Base-by-base conservation (phyloP, 805 yeast genomes). In the Kazachstania bromeliacearum region DNA sequence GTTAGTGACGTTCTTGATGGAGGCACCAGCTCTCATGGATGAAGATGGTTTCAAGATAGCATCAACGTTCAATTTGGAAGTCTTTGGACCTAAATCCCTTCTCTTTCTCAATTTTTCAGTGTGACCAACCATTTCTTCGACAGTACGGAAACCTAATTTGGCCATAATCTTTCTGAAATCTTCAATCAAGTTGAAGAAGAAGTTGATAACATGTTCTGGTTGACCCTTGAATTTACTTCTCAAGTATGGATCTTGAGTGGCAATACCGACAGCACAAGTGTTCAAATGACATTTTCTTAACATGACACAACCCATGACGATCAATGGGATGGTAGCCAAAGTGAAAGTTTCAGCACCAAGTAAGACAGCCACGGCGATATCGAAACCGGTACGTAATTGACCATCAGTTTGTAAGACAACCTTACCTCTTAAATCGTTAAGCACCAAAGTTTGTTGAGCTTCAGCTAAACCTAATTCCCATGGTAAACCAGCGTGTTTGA, bases 331-430 rank as follows among this genome's bases (percentile, higher is more conserved):
- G 19, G 98, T 89, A 20, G 98, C 98, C 57, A 92, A 80, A 21
- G 97, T 96, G 82, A 94, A 92, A 59, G 92, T 95, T 63, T 89
- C 98, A 38, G 98, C 98, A 63, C 98, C 98, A 22, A 89, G 70
- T 57, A 89, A 68, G 60, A 95, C 84, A 6, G 97, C 98, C 61
- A 92, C 77, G 10, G 97, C 97, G 43, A 89, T 79, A 32, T 89
- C 98, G 53, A 96, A 79, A 46, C 97, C 97, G 14, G 97, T 89
- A 64, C 94, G 83, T 50, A 89, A 66, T 68, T 89, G 97, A 60
- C 98, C 98, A 61, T 89, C 98, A n/a, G 97, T 87, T 67, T 89
- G 98, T 41, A 89, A 87, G 41, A 83, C 73, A 42, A 89, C 96
- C 55, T 96, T 76, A 33, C 96, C 96, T 71, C 98, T 78, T 63